These are phyloP conservation scores for Acanthamoeba sp. DNA, from an alignment of 208 protist genomes.

Conservation along the genomic window DNA sequence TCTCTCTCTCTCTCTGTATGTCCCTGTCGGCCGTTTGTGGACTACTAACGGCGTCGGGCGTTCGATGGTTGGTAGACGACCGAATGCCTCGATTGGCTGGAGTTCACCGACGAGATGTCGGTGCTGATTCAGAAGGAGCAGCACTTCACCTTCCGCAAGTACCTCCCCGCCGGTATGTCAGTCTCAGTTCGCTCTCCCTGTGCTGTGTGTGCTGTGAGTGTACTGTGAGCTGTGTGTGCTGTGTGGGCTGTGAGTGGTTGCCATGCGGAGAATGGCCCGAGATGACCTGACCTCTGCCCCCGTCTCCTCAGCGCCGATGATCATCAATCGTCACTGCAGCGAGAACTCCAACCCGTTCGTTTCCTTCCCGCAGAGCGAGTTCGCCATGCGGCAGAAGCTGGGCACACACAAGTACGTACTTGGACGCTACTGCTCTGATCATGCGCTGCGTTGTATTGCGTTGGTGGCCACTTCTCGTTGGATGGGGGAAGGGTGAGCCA, in stretches of 20 bases:
- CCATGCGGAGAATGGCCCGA: neutral
- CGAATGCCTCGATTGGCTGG: conserved; percentile 34
- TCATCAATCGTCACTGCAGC: conserved; percentile 46
- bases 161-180: neutral
- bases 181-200: too few species aligned
- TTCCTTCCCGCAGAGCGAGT: conserved; percentile 26
- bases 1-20: too few species aligned
- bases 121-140: conserved; percentile 24
- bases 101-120: conserved; percentile 40
- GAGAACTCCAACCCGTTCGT: conserved; percentile 39
- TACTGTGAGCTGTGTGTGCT: neutral
- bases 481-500: too few species aligned
- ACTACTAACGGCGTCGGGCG: too few species aligned
- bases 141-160: conserved; percentile 61
- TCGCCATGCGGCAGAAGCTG: neutral
- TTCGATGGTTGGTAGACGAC: too few species aligned
- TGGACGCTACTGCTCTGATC: neutral
- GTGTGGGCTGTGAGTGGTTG: neutral
- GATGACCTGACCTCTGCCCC: neutral
- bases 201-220: neutral
- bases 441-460: too few species aligned
- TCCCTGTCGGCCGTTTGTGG: too few species aligned
- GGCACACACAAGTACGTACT: neutral
- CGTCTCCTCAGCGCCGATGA: neutral
- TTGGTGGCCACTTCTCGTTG: too few species aligned